These are phyloP conservation scores for Ophiostoma ulmi DNA, from an alignment of 2,329 filamentous ascomycete species.

Conservation along the genomic window DNA sequence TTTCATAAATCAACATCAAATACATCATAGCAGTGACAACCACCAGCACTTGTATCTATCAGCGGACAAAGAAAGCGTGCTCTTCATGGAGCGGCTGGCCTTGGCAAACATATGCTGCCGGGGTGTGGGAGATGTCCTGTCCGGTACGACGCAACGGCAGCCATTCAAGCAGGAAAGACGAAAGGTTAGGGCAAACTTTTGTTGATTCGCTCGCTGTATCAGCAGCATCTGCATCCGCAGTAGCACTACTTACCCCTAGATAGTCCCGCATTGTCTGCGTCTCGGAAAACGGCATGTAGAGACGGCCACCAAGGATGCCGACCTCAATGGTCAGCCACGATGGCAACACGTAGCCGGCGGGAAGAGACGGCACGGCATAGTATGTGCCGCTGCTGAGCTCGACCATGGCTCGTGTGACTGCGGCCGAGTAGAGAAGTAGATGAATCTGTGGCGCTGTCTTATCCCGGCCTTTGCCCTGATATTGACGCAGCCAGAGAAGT, in stretches of 20 bases:
- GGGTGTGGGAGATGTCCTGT: slow-evolving; percentile 53
- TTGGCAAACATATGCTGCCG: slow-evolving; percentile 53
- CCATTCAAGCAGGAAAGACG: slow-evolving; percentile 54
- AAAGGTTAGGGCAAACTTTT: slow-evolving; percentile 34
- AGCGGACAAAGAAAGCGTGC: slow-evolving; percentile 48
- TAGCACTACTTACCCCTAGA: slow-evolving; percentile 30
- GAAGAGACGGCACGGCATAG: slow-evolving; percentile 47
- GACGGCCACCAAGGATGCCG: slow-evolving; percentile 54
- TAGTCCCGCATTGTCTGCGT: slow-evolving; percentile 35
- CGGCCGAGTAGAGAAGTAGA: slow-evolving; percentile 51
- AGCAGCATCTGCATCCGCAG: not conserved
- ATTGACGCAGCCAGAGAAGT: slow-evolving; percentile 32
- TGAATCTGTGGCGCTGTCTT: slow-evolving; percentile 23
- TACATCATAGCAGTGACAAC: not conserved
- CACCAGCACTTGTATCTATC: not conserved
- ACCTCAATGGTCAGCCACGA: slow-evolving; percentile 53
- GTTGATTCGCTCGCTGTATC: not conserved
- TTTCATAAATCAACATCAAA: not conserved
- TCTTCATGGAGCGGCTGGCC: slow-evolving; percentile 44
- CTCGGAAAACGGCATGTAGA: slow-evolving; percentile 54
- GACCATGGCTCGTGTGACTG: slow-evolving; percentile 56
- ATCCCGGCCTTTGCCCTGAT: not conserved
- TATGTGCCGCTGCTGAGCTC: slow-evolving; percentile 52
- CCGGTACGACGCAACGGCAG: slow-evolving; percentile 48
- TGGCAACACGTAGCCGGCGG: slow-evolving; percentile 40